Conservation (phyloP, 2,329 filamentous ascomycete species). For the Rhynchosporium agropyri region DNA sequence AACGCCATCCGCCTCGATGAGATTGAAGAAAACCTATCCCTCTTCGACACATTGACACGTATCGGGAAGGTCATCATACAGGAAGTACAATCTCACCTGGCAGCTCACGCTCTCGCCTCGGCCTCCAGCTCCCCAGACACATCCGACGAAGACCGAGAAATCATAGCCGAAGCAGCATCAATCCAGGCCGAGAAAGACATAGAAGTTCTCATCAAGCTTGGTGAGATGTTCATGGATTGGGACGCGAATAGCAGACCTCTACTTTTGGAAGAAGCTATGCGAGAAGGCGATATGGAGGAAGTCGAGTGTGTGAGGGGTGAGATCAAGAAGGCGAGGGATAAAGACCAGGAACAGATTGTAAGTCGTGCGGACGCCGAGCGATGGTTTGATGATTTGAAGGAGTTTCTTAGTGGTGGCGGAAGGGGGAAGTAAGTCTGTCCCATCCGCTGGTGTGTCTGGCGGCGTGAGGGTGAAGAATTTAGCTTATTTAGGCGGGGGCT, state of each 20-base stretch:
- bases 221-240: not conserved
- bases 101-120: too few relatives aligned
- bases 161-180: too few relatives aligned
- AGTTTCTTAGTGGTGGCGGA: too few relatives aligned
- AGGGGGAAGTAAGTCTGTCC: too few relatives aligned
- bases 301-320: not conserved
- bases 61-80: not conserved
- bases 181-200: too few relatives aligned
- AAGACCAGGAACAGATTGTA: not conserved
- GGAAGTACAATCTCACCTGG: too few relatives aligned
- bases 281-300: not conserved
- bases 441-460: too few relatives aligned
- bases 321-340: not conserved
- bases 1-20: not conserved
- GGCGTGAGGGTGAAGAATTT: too few relatives aligned
- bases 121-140: too few relatives aligned
- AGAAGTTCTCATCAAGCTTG: not conserved
- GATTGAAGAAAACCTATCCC: not conserved
- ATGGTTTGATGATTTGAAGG: not conserved
- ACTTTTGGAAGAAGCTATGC: slow-evolving; percentile 2
- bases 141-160: too few relatives aligned
- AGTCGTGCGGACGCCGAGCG: not conserved
- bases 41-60: not conserved
- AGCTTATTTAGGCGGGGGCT: too few relatives aligned
- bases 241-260: not conserved